A percentile compares a stretch with the other conserved stretches of the same genome.
These are phyloP conservation scores for Olyra latifolia DNA, from an alignment of 176 grass and related monocot species.

Conservation along the genomic window DNA sequence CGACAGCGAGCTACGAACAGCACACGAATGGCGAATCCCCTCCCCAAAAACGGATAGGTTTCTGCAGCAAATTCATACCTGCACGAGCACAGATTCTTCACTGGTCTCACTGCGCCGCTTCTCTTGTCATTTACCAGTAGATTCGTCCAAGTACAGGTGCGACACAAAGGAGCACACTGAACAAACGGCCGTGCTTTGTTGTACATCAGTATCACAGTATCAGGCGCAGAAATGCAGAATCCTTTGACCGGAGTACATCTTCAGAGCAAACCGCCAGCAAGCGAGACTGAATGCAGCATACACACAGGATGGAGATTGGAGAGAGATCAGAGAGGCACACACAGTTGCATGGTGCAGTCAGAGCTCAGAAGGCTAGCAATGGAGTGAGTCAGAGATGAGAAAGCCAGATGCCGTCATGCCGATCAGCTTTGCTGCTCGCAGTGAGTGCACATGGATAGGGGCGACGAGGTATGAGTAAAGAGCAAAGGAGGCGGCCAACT, in stretches of 20 bases:
- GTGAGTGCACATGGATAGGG: slow-evolving; percentile 31
- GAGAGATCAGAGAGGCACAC: no score
- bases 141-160: neutral
- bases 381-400: neutral
- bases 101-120: neutral
- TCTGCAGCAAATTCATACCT: neutral
- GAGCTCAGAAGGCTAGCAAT: neutral
- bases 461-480: neutral
- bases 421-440: slow-evolving; percentile 9
- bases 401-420: neutral
- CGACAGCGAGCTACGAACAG: slow-evolving; percentile 15
- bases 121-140: neutral
- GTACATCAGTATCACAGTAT: neutral
- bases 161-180: neutral
- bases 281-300: neutral
- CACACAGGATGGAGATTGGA: neutral
- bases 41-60: neutral
- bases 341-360: neutral
- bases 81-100: neutral
- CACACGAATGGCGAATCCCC: neutral
- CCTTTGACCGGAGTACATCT: slow-evolving; percentile 27
- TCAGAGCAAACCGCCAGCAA: neutral
- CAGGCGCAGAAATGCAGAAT: neutral
- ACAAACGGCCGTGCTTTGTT: neutral
- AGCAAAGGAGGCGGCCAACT: slow-evolving; percentile 27